A percentile compares a stretch with the other conserved stretches of the same genome.
phyloP scores from a whole-genome alignment of 1,284 basidiomycete genomes.

The Puccinia sorghi region DNA sequence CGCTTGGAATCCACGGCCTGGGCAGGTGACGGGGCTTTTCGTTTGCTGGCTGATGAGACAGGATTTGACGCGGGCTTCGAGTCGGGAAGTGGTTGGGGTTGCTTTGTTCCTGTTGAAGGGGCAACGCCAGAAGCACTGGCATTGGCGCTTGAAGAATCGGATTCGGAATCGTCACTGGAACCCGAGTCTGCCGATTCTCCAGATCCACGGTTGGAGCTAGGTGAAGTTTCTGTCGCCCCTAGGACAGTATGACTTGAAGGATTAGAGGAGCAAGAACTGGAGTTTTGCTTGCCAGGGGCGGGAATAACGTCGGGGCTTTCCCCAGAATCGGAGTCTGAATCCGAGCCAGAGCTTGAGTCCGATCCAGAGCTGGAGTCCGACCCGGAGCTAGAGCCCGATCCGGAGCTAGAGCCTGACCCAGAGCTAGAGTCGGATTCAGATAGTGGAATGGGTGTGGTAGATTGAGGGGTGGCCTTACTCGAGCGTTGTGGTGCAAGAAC shows the following conservation, averaged over 20 bases:
- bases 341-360: background rate
- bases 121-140: background rate
- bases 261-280: background rate
- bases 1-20: slow-evolving; percentile 10
- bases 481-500: background rate
- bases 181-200: background rate
- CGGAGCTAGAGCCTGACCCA: background rate
- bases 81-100: slow-evolving; percentile 1
- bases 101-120: background rate
- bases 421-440: slow-evolving; percentile 2
- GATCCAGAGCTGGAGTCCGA: slow-evolving; percentile 19
- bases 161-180: slow-evolving; percentile 8
- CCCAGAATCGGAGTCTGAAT: slow-evolving; percentile 1
- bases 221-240: background rate
- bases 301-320: background rate
- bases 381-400: slow-evolving; percentile 14
- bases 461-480: background rate
- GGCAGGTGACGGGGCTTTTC: slow-evolving; percentile 14
- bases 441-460: background rate
- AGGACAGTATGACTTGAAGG: background rate
- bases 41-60: background rate
- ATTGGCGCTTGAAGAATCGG: slow-evolving; percentile 14
- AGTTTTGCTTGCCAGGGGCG: background rate
- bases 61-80: slow-evolving; percentile 1
- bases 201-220: background rate